Base-by-base conservation (phyloP, 1,139 yeast species). In the Blastobotrys raffinosifermentans region DNA sequence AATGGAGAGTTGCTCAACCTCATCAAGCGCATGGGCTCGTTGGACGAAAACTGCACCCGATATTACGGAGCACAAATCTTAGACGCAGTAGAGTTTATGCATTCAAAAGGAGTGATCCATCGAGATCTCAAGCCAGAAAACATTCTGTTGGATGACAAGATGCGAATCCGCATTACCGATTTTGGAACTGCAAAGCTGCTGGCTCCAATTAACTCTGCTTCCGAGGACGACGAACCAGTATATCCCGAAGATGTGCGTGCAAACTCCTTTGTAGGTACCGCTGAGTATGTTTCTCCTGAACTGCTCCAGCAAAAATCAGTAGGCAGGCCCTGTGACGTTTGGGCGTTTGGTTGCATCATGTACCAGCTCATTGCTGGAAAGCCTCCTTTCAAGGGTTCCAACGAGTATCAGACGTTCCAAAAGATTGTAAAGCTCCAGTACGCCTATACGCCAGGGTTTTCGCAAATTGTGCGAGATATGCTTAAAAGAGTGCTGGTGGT, bases 81-180 rank as follows among this genome's bases (percentile, higher is more conserved):
- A 29, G 97, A 89, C 59, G 93, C 96, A 0, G 78, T 91, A 10
- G 75, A 73, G 46, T 89, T 76, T 58, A 82, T 91, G 71, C 98
- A 91, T 53, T 60, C 64, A 15, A 72, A 69, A 41, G 98, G 98
- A 8, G 83, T 93, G 14, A 77, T 91, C 32, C 99, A 91, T 58
- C 74, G 99, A 46, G 99, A 91, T 60, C 70, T 91, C 49, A 91
- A 91, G 62, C 99, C 99, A 0, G 99, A 91, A 54, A 91, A 91
- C 47, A 64, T 67, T 30, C 65, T 91, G 47, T 75, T 93, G 38
- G 94, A 89, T 50, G 71, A 72, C 44, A 79, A 83, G 41, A 79
- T 83, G 77, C 78, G 84, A 47, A 70, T 91, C 42, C 87, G 87
- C 59, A 75, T 93, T 39, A 91, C 98, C n/a, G 99, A 93, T 62